Conservation (phyloP, 129 eudicot species). For the Sambucus nigra region DNA sequence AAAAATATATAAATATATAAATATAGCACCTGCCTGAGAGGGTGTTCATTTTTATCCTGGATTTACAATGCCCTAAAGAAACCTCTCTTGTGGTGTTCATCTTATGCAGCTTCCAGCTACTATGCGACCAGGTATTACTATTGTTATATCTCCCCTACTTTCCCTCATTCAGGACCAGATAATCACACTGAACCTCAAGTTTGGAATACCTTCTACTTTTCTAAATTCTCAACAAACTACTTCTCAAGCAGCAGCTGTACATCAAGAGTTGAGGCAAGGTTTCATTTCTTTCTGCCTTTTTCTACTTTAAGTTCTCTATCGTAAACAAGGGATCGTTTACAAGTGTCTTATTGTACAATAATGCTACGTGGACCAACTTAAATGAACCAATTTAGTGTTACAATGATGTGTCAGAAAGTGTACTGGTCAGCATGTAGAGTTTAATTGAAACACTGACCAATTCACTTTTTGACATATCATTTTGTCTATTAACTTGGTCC, state of each 20-base stretch:
- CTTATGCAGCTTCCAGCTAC: constrained; percentile 86
- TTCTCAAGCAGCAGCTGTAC: constrained; percentile 68
- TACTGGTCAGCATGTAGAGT: no score
- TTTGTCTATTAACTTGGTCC: no score
- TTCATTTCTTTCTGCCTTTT: constrained; percentile 1
- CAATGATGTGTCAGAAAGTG: no score
- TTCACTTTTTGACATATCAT: no score
- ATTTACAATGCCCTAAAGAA: no score
- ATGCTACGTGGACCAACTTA: no score
- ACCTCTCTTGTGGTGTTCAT: constrained; percentile 4
- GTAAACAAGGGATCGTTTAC: neutral
- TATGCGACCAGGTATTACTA: constrained; percentile 71
- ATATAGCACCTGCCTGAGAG: no score
- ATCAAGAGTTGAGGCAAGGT: constrained; percentile 77
- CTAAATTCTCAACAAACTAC: constrained; percentile 89
- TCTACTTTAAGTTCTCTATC: neutral
- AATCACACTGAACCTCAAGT: constrained; percentile 85
- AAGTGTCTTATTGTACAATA: no score
- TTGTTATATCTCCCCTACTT: constrained; percentile 84
- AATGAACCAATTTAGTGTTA: no score
- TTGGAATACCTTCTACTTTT: constrained; percentile 89
- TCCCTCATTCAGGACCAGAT: constrained; percentile 99
- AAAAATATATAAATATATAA: no score
- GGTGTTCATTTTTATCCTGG: no score
- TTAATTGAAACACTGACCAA: no score